These are phyloP conservation scores for Scheffersomyces parashehatae DNA, from an alignment of 1,139 yeast species.

Conservation along the genomic window DNA sequence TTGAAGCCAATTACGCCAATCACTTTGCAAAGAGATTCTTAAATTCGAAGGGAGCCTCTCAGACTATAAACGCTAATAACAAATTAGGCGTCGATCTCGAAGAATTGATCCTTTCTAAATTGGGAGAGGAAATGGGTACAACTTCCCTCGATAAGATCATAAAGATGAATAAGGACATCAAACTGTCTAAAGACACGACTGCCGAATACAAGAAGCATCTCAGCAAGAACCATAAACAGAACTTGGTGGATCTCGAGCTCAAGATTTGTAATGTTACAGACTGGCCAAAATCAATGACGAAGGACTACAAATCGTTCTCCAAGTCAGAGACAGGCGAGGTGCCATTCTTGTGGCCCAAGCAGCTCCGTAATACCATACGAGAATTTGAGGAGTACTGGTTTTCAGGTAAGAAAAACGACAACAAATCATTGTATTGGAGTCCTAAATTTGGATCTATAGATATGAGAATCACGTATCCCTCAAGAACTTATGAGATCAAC, in stretches of 20 bases:
- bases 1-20: slow-evolving; percentile 82
- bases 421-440: slow-evolving; percentile 80
- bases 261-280: slow-evolving; percentile 55
- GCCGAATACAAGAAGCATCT: slow-evolving; percentile 46
- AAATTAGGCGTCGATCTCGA: slow-evolving; percentile 61
- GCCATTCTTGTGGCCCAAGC: slow-evolving; percentile 48
- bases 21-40: slow-evolving; percentile 87
- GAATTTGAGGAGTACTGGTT: slow-evolving; percentile 48
- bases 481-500: slow-evolving; percentile 73
- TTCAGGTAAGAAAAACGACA: slow-evolving; percentile 61
- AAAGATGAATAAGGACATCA: slow-evolving; percentile 87
- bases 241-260: slow-evolving; percentile 38
- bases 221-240: slow-evolving; percentile 18
- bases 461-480: slow-evolving; percentile 64
- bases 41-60: slow-evolving; percentile 38
- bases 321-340: slow-evolving; percentile 31
- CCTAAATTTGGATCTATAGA: slow-evolving; percentile 83
- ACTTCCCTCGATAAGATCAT: slow-evolving; percentile 79
- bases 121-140: slow-evolving; percentile 79
- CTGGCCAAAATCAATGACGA: slow-evolving; percentile 54
- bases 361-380: slow-evolving; percentile 36
- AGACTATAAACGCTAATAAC: slow-evolving; percentile 11
- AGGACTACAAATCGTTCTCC: slow-evolving; percentile 54
- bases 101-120: slow-evolving; percentile 63
- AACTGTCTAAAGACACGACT: slow-evolving; percentile 62